Evolutionary conservation across 2,329 filamentous ascomycete species (phyloP).

Genomic region (Talaromyces sp.): DNA sequence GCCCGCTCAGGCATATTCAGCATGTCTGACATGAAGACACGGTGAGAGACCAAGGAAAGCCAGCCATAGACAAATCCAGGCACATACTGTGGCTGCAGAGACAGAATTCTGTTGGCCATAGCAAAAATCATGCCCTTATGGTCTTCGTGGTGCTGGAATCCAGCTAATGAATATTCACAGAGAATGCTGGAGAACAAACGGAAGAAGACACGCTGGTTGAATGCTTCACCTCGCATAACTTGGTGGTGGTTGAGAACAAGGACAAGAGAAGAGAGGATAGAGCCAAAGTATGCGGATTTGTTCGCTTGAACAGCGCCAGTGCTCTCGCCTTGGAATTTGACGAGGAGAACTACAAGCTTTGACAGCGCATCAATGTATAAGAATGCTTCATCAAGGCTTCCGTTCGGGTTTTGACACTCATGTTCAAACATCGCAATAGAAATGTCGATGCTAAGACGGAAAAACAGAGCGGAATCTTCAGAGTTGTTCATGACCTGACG

Average conservation of each 20-base stretch:
- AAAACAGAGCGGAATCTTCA: constrained; percentile 77
- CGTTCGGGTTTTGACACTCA: constrained; percentile 62
- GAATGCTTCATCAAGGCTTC: constrained; percentile 63
- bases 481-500: constrained; percentile 71
- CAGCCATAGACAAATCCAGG: constrained; percentile 85
- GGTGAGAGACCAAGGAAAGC: constrained; percentile 80
- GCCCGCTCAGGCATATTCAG: constrained; percentile 67
- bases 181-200: constrained; percentile 83
- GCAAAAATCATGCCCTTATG: constrained; percentile 72
- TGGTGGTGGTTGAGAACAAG: constrained; percentile 86
- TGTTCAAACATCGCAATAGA: constrained; percentile 79
- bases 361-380: constrained; percentile 77
- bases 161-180: constrained; percentile 67
- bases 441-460: constrained; percentile 78
- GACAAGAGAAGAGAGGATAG: constrained; percentile 74
- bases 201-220: constrained; percentile 90
- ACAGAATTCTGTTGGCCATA: constrained; percentile 71
- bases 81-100: constrained; percentile 74
- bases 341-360: constrained; percentile 75
- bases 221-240: constrained; percentile 74
- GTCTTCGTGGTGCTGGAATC: constrained; percentile 60
- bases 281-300: constrained; percentile 74
- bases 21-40: constrained; percentile 78
- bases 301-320: constrained; percentile 61
- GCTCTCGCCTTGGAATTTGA: constrained; percentile 69